phyloP scores from a whole-genome alignment of 352 stramenopile species.

The Pythium pyrilobum region DNA sequence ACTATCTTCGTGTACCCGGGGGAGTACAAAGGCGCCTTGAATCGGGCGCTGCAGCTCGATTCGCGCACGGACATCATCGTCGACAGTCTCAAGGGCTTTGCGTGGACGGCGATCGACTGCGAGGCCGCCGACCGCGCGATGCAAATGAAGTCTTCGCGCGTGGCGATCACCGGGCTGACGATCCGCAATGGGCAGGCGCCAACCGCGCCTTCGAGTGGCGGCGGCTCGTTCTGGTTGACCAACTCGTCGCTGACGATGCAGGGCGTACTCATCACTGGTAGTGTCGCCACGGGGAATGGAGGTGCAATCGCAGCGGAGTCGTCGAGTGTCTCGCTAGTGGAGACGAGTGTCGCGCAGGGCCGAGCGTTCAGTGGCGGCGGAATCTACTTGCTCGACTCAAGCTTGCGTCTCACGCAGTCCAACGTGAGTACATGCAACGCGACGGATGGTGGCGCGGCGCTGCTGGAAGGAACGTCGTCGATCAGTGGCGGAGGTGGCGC shows the following conservation, averaged over 20 bases:
- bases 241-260: not conserved
- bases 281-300: not conserved
- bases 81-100: constrained; percentile 36
- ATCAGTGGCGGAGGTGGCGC: not conserved
- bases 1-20: constrained; percentile 59
- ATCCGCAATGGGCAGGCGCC: constrained; percentile 27
- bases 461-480: not conserved
- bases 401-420: constrained; percentile 2
- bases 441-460: not conserved
- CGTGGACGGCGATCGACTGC: constrained; percentile 48
- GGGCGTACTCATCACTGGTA: constrained; percentile 24
- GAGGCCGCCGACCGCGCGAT: constrained; percentile 12
- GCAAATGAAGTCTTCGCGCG: constrained; percentile 6
- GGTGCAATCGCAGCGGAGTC: not conserved
- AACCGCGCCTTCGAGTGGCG: constrained; percentile 13
- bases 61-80: constrained; percentile 26
- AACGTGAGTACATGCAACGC: constrained; percentile 14
- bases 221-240: not conserved
- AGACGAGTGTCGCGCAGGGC: not conserved
- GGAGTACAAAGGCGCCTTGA: constrained; percentile 29
- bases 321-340: not conserved
- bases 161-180: constrained; percentile 32
- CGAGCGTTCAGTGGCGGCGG: constrained; percentile 1
- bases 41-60: constrained; percentile 27
- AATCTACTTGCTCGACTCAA: not conserved